Conservation (phyloP, 2,329 filamentous ascomycete genomes). For the Claviceps pazoutovae region DNA sequence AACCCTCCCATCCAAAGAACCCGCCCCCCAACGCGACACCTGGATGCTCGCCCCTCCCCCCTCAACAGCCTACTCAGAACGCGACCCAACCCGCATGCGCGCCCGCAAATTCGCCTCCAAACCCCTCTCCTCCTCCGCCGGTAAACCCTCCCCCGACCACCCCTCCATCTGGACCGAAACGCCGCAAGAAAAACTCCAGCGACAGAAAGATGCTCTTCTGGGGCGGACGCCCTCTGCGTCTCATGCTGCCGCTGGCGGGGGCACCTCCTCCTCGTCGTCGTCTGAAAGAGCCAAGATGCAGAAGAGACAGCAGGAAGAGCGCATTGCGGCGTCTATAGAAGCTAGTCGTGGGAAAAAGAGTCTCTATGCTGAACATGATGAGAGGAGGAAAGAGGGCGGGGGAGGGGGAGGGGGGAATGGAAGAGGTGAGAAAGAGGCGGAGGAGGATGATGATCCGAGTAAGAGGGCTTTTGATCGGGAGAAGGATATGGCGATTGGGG, state of each 20-base stretch:
- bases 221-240: constrained; percentile 41
- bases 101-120: constrained; percentile 70
- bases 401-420: constrained; percentile 36
- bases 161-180: constrained; percentile 82
- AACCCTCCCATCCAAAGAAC: constrained; percentile 19
- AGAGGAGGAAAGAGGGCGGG: constrained; percentile 14
- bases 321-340: constrained; percentile 36
- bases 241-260: constrained; percentile 20
- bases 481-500: constrained; percentile 78
- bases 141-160: constrained; percentile 24
- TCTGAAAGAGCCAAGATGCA: constrained; percentile 31
- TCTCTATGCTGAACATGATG: constrained; percentile 44
- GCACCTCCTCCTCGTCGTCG: constrained; percentile 16
- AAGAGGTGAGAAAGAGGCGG: constrained; percentile 32
- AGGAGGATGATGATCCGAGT: constrained; percentile 88
- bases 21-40: constrained; percentile 57
- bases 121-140: constrained; percentile 14
- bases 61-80: constrained; percentile 41
- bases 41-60: constrained; percentile 63
- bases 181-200: constrained; percentile 70
- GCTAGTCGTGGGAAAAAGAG: constrained; percentile 41
- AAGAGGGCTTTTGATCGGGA: constrained; percentile 78
- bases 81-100: constrained; percentile 71
- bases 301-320: constrained; percentile 34
- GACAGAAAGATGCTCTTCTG: constrained; percentile 69